Evolutionary conservation across 768 basidiomycete species (phyloP).

Genomic region (Hericium rajendrae): DNA sequence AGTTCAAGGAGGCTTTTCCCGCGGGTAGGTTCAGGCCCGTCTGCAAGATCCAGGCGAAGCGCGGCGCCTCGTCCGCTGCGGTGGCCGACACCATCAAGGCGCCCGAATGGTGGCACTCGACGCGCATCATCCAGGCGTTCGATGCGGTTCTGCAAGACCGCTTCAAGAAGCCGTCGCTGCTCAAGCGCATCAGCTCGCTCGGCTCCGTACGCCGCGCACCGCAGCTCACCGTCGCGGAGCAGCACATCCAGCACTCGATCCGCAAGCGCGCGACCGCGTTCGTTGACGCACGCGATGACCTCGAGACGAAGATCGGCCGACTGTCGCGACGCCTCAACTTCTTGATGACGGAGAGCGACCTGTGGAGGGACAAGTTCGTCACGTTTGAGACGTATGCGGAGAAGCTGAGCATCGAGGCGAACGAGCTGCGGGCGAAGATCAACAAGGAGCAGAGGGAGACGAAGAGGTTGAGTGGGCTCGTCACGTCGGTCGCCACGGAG

Average conservation of each 20-base stretch:
- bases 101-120: constrained; percentile 93
- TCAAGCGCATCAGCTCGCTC: constrained; percentile 77
- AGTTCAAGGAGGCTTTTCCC: constrained; percentile 93
- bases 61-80: constrained; percentile 67
- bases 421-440: constrained; percentile 77
- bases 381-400: constrained; percentile 93
- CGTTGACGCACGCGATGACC: constrained; percentile 86
- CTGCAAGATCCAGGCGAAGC: constrained; percentile 83
- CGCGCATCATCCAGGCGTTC: constrained; percentile 83
- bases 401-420: constrained; percentile 78
- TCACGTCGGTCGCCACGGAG: constrained; percentile 69
- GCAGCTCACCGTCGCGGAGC: constrained; percentile 64
- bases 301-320: constrained; percentile 89
- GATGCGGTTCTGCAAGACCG: constrained; percentile 82
- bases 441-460: constrained; percentile 88
- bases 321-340: constrained; percentile 80
- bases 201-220: constrained; percentile 63
- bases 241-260: constrained; percentile 79
- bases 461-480: constrained; percentile 70
- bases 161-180: constrained; percentile 83
- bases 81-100: constrained; percentile 86
- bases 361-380: constrained; percentile 91
- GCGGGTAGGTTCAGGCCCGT: constrained; percentile 85
- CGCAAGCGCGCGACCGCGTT: constrained; percentile 91
- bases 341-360: constrained; percentile 82